A percentile compares a stretch with the other conserved stretches of the same genome.
These are phyloP conservation scores for Yamadazyma dendronema DNA, from an alignment of 1,139 yeast species.

Conservation along the genomic window DNA sequence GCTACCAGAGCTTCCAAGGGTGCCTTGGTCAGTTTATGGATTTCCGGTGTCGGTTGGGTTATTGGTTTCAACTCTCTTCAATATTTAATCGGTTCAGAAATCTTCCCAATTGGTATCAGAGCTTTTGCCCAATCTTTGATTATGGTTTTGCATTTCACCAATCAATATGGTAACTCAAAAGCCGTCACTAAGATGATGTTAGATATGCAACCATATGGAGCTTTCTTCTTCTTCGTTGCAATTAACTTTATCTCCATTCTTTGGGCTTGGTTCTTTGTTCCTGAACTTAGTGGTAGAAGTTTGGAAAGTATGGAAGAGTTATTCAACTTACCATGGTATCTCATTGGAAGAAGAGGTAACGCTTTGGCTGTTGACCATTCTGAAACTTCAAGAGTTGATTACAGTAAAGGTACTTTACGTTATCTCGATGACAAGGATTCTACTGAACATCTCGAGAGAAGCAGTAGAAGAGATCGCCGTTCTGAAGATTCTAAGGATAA, in stretches of 20 bases:
- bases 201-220: constrained; percentile 48
- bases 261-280: constrained; percentile 55
- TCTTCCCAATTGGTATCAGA: constrained; percentile 55
- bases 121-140: constrained; percentile 52
- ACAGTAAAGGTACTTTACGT: constrained; percentile 11
- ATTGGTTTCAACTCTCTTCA: constrained; percentile 62
- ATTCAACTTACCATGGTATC: constrained; percentile 59
- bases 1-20: constrained; percentile 42
- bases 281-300: constrained; percentile 53
- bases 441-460: constrained; percentile 15
- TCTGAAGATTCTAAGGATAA: constrained; percentile 11
- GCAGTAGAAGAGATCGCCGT: constrained; percentile 7
- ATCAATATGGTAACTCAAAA: constrained; percentile 60
- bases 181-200: constrained; percentile 55
- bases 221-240: constrained; percentile 53
- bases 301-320: constrained; percentile 59
- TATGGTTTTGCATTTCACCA: constrained; percentile 59
- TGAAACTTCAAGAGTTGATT: constrained; percentile 22
- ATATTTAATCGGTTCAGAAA: constrained; percentile 57
- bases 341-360: constrained; percentile 53
- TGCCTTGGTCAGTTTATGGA: constrained; percentile 52
- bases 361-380: constrained; percentile 54
- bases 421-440: constrained; percentile 13
- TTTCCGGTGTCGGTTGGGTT: constrained; percentile 62
- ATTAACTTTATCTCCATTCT: constrained; percentile 39